Evolutionary conservation across 805 yeast species (phyloP).

Genomic region (Jamesozyma piceae): DNA sequence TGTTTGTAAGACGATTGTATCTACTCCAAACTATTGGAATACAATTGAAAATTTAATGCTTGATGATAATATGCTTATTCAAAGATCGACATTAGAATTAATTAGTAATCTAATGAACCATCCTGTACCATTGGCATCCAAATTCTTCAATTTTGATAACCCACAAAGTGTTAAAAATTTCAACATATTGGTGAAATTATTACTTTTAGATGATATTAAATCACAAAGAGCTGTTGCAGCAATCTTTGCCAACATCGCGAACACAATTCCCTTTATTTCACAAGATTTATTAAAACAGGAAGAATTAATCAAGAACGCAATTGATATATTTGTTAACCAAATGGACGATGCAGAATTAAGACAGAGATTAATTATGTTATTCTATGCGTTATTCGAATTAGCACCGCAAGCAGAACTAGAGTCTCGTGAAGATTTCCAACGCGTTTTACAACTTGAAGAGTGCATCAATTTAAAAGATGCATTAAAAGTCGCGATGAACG

Average conservation of each 20-base stretch:
- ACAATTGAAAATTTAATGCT: conserved; percentile 38
- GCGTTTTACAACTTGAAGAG: conserved; percentile 1
- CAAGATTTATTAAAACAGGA: conserved; percentile 22
- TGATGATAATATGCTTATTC: conserved; percentile 40
- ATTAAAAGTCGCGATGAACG: conserved; percentile 11
- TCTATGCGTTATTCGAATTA: conserved; percentile 23
- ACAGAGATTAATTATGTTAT: conserved; percentile 28
- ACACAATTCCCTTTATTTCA: conserved; percentile 31
- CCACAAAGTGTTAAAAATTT: conserved; percentile 34
- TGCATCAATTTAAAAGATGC: conserved; percentile 8
- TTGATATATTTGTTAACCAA: conserved; percentile 22
- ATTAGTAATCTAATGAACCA: conserved; percentile 48
- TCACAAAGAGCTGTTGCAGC: conserved; percentile 38
- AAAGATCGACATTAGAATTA: conserved; percentile 54
- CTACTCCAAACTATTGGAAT: conserved; percentile 36
- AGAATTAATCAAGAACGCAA: conserved; percentile 20
- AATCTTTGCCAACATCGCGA: conserved; percentile 29
- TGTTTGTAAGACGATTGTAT: conserved; percentile 22
- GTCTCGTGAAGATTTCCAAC: not conserved
- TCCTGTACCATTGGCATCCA: conserved; percentile 34
- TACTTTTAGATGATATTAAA: conserved; percentile 31
- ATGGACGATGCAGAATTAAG: conserved; percentile 24
- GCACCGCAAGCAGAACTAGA: conserved; percentile 9
- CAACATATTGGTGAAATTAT: conserved; percentile 33
- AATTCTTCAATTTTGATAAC: conserved; percentile 47